Conservation (phyloP, 2,329 filamentous ascomycete genomes). For the Stachybotrys chlorohalonatus region DNA sequence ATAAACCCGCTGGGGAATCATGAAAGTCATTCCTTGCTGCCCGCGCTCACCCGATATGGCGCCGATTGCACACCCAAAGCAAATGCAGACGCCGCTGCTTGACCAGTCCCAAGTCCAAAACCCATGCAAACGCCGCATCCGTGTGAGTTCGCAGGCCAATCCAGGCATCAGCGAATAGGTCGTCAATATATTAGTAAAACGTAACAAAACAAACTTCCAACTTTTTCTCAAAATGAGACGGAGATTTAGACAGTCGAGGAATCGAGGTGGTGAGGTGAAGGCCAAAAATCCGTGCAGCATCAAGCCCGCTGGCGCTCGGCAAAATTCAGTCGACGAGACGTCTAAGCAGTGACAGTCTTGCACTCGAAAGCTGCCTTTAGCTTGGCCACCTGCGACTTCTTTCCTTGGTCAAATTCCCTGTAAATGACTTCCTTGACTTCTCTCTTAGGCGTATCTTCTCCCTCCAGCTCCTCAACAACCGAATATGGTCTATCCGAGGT, state of each 20-base stretch:
- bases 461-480: slow-evolving; percentile 17
- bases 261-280: not conserved
- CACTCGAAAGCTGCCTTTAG: not conserved
- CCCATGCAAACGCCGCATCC: not conserved
- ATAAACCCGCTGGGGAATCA: not conserved
- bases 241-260: not conserved
- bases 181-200: not conserved
- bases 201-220: not conserved
- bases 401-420: slow-evolving; percentile 11
- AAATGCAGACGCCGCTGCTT: not conserved
- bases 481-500: slow-evolving; percentile 27
- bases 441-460: slow-evolving; percentile 23
- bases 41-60: not conserved
- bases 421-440: slow-evolving; percentile 10
- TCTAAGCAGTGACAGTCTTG: not conserved
- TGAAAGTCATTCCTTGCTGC: not conserved
- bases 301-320: no score
- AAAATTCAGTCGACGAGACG: not conserved
- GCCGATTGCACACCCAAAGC: not conserved
- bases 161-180: not conserved
- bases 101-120: not conserved
- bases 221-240: not conserved
- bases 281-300: no score
- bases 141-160: not conserved
- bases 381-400: slow-evolving; percentile 1